Base-by-base conservation (phyloP, 768 basidiomycete genomes). In the Boletus fagicola region DNA sequence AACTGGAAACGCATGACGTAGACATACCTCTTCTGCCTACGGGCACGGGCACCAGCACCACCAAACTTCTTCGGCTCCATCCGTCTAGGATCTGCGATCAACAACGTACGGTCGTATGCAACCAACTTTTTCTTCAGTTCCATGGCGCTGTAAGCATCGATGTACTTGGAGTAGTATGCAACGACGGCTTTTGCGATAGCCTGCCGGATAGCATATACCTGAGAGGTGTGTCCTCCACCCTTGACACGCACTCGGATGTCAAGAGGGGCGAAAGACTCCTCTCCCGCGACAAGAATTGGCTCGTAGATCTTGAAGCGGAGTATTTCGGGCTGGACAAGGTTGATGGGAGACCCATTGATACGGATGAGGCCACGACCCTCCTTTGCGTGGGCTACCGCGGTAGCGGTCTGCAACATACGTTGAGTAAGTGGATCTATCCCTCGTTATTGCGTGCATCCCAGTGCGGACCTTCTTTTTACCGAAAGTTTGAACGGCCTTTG, bases 31-130 rank as follows among this genome's bases (percentile, higher is more conserved):
- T 96, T 97, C 82, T 97, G 95, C 78, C 94, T 88, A 80, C 94
- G 91, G 58, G 94, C 94, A 84, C 95, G 92, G 64, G 95, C 95
- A 87, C 95, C 95, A 75, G 81, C 83, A 82, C 95, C 95, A 84
- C 95, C 96, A 75, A 98, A 98, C 80, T 96, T 97, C 87, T 98
- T 98, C 68, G 96, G 96, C 76, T 98, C 96, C 88, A 90, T 92
- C 80, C 96, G 88, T 78, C 97, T 87, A 64, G 93, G 94, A 74
- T 96, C 94, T 55, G 94, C 90, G 64, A 95, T 94, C 68, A 95
- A 76, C 59, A 96, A 78, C 49, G 90, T 86, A 64, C 90, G 82
- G 81, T 99, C 97, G 75, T 98, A 98, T 16, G 92, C 87, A 60
- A 97, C 91, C 65, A 98, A 78, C 75, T 91, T 92, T 84, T 98